Base-by-base conservation (phyloP, 306 rosid genomes). In the Dryas alaskensis region DNA sequence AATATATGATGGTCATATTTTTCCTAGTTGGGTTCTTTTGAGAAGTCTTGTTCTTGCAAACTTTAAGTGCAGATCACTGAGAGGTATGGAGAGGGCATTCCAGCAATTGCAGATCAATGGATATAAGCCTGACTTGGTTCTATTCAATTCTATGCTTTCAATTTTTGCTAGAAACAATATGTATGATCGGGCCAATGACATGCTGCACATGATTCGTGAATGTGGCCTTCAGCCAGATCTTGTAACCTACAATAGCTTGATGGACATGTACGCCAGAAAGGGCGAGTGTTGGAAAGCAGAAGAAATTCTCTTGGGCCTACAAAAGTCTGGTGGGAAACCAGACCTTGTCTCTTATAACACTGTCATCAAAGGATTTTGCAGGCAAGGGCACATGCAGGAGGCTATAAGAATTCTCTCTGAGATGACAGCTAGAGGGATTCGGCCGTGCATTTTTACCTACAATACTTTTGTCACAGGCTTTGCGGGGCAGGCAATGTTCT, bases 261-360 rank as follows among this genome's bases (percentile, higher is more conserved):
- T 92, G 86, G 91, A 95, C 84, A 85, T 92, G 92, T 81, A 95
- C 61, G 97, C 94, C 7, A 85, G 92, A 64, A 84, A 80, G 25
- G 96, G 96, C 17, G 87, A 86, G 62, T 87, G 96, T 74, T 95
- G 97, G 99, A 90, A 92, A 85, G 98, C 98, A 62, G 89, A 95
- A 82, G 96, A 95, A 85, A 73, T 90, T 81, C 97, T 95, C 53
- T 82, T 66, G 83, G 89, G 81, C 49, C 80, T 95, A 39, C 77
- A 81, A 78, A 78, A 81, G 44, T 82, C 92, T 2, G 98, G 90
- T 49, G 84, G 79, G 72, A 87, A 75, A 69, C 96, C 99, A 1
- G 99, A 88, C 79, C 88, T 85, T 9, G 92, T 93, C 50, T 91
- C 98, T 45, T 95, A 88, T 59, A 94, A 92, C 79, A 92, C 94